Percentiles rank a stretch among this genome's conserved stretches.
phyloP scores from a whole-genome alignment of 1,139 yeast species.

The Yamadazyma atmosphaerica region DNA sequence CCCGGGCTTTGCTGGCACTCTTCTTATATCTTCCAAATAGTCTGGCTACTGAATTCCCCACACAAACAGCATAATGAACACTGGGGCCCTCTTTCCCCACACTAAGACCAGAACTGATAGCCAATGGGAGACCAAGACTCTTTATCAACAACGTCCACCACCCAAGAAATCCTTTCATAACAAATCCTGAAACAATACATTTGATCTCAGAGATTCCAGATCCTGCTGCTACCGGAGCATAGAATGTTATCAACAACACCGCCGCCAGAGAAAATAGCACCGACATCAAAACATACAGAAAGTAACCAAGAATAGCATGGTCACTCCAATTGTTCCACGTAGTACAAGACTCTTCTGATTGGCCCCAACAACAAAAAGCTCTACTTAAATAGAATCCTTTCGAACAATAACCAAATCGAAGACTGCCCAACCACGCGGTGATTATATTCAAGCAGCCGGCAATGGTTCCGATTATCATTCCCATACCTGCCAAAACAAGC shows the following conservation, averaged over 20 bases:
- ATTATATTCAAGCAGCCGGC: conserved; percentile 81
- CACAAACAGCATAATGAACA: conserved; percentile 84
- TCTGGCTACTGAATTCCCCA: conserved; percentile 65
- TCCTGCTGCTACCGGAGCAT: conserved; percentile 93
- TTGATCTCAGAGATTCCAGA: conserved; percentile 97
- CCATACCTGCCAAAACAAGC: conserved; percentile 74
- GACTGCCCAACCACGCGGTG: conserved; percentile 82
- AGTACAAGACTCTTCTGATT: conserved; percentile 45
- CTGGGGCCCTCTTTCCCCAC: conserved; percentile 88
- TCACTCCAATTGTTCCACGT: conserved; percentile 61
- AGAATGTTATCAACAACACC: conserved; percentile 64
- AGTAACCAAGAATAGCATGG: conserved; percentile 48
- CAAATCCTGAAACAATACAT: conserved; percentile 91
- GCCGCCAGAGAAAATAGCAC: conserved; percentile 62
- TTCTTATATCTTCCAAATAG: conserved; percentile 45
- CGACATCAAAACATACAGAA: conserved; percentile 60
- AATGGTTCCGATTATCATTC: conserved; percentile 72
- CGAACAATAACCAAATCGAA: conserved; percentile 77
- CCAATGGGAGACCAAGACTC: conserved; percentile 78
- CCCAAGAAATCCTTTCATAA: conserved; percentile 74
- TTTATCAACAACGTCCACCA: conserved; percentile 74
- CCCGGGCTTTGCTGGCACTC: conserved; percentile 53
- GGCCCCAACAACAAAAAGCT: conserved; percentile 82
- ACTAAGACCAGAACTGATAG: conserved; percentile 78
- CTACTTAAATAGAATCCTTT: conserved; percentile 68